Conservation (phyloP, 495 filamentous ascomycete genomes). For the Apodospora peruviana region DNA sequence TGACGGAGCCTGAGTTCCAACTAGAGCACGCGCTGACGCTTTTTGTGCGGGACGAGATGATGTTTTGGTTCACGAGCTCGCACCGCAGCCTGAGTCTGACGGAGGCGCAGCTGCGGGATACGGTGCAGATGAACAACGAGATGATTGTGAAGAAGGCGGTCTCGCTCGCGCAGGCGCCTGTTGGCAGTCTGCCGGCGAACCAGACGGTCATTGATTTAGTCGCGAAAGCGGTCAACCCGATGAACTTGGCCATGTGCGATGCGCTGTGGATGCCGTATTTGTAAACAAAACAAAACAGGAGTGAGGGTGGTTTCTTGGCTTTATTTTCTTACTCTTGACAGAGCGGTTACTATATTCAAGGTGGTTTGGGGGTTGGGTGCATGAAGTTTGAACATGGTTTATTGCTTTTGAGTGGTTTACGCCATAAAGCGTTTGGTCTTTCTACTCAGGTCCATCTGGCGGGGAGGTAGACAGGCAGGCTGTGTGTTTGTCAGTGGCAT, state of each 20-base stretch:
- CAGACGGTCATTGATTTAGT: slow-evolving; percentile 95
- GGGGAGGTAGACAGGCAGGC: too few relatives aligned
- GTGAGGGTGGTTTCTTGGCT: too few relatives aligned
- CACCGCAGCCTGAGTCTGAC: slow-evolving; percentile 56
- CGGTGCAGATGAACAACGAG: slow-evolving; percentile 83
- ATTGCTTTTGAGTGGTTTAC: too few relatives aligned
- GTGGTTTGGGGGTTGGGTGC: too few relatives aligned
- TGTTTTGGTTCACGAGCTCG: slow-evolving; percentile 87
- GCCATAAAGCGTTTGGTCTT: too few relatives aligned
- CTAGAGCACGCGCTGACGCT: slow-evolving; percentile 88
- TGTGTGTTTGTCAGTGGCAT: too few relatives aligned
- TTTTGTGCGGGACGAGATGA: slow-evolving; percentile 96
- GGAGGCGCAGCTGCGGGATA: slow-evolving; percentile 72
- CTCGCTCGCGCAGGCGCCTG: slow-evolving; percentile 63
- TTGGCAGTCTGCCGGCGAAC: slow-evolving; percentile 74
- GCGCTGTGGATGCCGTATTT: slow-evolving; percentile 97
- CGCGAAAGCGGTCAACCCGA: slow-evolving; percentile 76
- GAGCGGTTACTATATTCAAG: too few relatives aligned
- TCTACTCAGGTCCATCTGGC: too few relatives aligned
- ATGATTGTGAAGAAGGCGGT: slow-evolving; percentile 84
- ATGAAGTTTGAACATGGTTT: too few relatives aligned
- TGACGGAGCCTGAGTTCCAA: slow-evolving; percentile 87
- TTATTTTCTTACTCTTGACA: too few relatives aligned
- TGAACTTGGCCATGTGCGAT: slow-evolving; percentile 77
- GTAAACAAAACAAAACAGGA: slow-evolving; percentile 36